Evolutionary conservation across 169 alveolate genomes (phyloP), one percentile per base, ranked within the genome.

Genomic region (Besnoitia besnoiti): DNA sequence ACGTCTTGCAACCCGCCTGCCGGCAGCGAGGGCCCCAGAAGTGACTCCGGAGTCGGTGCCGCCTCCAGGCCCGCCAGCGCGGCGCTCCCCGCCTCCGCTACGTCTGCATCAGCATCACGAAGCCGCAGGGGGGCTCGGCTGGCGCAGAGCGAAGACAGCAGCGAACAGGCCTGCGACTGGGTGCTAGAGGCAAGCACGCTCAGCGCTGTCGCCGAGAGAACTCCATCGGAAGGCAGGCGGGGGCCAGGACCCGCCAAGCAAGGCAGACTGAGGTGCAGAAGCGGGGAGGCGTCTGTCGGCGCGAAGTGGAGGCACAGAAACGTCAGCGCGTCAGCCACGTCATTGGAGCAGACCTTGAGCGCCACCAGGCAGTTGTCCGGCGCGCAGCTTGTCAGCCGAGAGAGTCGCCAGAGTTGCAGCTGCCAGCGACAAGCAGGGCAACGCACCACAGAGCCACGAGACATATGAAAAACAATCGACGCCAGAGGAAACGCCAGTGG

Each of bases 361-460:
- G 93, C 93, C 42, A 89, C 93, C 33, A 73, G 47, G 62, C 93
- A 89, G 89, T 85, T 76, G 89, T 89, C 89, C 7, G 42, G 46
- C 89, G 89, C 75, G 93, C 93, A 89, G 77, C 89, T 82, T 0
- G 93, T 62, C 33, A 85, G 51, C 89, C 51, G 67, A 39, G 75
- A 51, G 40, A 89, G 93, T 82, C 75, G 46, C 88, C 5, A 75
- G 42, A 89, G 93, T 61, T 62, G 89, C 59, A 79, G 85, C 92
- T 87, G 92, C 92, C 30, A 10, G 19, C 30, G 30, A 19, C 62
- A 50, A 10, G 62, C 62, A 10, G 19, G 62, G 19, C 62, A 19
- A 10, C 62, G 19, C 10, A 50, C 62, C 30, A 50, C 10, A n/a
- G n/a, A n/a, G n/a, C n/a, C n/a, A n/a, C n/a, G n/a, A n/a, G 19